A percentile compares a stretch with the other conserved stretches of the same genome.
These are phyloP conservation scores for Cavenderia fasciculata DNA, from an alignment of 78 protist species.

Conservation along the genomic window DNA sequence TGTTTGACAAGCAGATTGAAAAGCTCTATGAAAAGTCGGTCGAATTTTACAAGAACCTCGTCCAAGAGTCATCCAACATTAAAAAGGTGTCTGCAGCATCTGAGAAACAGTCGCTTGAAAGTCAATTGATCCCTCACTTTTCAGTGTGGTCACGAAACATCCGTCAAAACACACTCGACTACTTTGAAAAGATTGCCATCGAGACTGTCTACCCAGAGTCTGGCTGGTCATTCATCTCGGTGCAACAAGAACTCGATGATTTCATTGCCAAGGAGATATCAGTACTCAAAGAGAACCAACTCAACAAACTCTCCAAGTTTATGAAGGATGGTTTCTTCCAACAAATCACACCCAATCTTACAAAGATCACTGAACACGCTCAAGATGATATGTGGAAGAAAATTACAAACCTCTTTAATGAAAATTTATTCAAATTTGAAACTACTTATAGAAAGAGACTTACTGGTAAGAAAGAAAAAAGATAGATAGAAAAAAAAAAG, in stretches of 20 bases:
- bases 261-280: slow-evolving; percentile 22
- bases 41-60: slow-evolving; percentile 35
- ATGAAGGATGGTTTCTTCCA: slow-evolving; percentile 33
- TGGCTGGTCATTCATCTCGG: slow-evolving; percentile 20
- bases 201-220: slow-evolving; percentile 28
- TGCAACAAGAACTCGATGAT: slow-evolving; percentile 2
- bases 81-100: slow-evolving; percentile 38
- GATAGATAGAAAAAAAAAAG: too few relatives aligned
- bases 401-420: slow-evolving; percentile 2
- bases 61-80: slow-evolving; percentile 19
- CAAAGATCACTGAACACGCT: slow-evolving; percentile 60
- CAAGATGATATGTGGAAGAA: slow-evolving; percentile 66
- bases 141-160: slow-evolving; percentile 13
- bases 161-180: slow-evolving; percentile 36
- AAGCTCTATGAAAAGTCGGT: slow-evolving; percentile 40
- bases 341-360: slow-evolving; percentile 27
- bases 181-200: slow-evolving; percentile 27
- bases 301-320: slow-evolving; percentile 17
- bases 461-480: not conserved
- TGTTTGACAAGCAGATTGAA: slow-evolving; percentile 64
- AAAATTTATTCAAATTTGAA: slow-evolving; percentile 14
- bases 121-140: slow-evolving; percentile 50
- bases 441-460: slow-evolving; percentile 31
- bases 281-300: slow-evolving; percentile 29
- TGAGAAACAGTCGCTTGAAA: too few relatives aligned